Base-by-base conservation (phyloP, 148 eudicot species). In the Amaranthus cruentus region DNA sequence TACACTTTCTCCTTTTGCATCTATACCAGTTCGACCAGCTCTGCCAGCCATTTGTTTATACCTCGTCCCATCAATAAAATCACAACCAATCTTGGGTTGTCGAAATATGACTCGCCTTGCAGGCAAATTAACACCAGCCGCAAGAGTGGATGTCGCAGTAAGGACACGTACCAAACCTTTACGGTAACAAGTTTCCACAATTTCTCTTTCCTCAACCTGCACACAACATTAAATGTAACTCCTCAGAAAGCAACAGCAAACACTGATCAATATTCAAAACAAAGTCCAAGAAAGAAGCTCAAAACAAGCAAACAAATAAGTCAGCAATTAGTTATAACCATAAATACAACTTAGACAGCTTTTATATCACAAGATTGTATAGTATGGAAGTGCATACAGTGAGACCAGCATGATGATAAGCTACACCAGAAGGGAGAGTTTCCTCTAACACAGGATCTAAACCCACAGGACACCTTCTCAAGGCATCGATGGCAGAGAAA, bases 1-100 rank as follows among this genome's bases (percentile, higher is more conserved):
- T 96, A 96, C 99, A 85, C 99, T 96, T 88, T 96, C 99, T 78
- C 99, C 99, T 82, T 96, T 92, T 55, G 89, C 96, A 76, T 96
- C 99, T 76, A 96, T 96, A 78, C 99, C 99, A 65, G 99, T 96
- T 55, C 99, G 94, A 76, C 99, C 99, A 72, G 97, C 99, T 76
- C 99, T 87, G 75, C 99, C 99, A 75, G 99, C 84, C 99, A 96
- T 96, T 83, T 92, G 99, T 70, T 78, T 86, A 79, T 96, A 96
- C 81, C 95, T 84, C 75, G 95, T 96, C 60, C 96, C 97, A 80
- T 96, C 99, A 76, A 96, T 81, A 83, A 88, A 92, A 79, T 96
- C 99, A 77, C 91, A 96, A 68, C 99, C 99, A 80, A 96, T 92
- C 80, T 88, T 84, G 56, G 99, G 96, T 83, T 96, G 99, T 62